These are phyloP conservation scores for Venturia nashicola DNA, from an alignment of 2,329 filamentous ascomycete species.

Conservation along the genomic window DNA sequence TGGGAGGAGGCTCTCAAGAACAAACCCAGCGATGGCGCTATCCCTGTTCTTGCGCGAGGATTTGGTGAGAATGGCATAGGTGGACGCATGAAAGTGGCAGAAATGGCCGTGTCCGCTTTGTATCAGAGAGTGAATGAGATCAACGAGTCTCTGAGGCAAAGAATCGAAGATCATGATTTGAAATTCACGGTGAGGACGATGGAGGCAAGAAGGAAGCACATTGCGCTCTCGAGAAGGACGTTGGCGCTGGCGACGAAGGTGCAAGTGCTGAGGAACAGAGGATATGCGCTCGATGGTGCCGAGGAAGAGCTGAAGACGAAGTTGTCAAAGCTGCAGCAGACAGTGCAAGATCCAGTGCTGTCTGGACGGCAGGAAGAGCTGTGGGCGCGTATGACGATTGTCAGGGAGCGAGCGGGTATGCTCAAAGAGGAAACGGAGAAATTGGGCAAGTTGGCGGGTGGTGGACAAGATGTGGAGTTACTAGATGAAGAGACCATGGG, in stretches of 20 bases:
- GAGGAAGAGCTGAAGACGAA: constrained; percentile 69
- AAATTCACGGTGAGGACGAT: constrained; percentile 61
- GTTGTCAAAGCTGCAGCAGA: constrained; percentile 54
- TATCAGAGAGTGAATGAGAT: constrained; percentile 66
- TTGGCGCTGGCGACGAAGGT: constrained; percentile 66
- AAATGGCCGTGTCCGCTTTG: constrained; percentile 55
- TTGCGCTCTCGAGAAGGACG: constrained; percentile 59
- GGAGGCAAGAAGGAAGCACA: constrained; percentile 60
- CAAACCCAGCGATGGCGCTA: constrained; percentile 63
- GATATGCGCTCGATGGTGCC: constrained; percentile 66
- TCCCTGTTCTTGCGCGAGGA: constrained; percentile 64
- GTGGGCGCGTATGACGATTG: constrained; percentile 67
- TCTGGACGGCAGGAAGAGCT: constrained; percentile 70
- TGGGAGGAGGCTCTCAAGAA: constrained; percentile 77
- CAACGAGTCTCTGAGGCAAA: constrained; percentile 58
- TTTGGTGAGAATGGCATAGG: constrained; percentile 53
- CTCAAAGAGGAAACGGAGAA: constrained; percentile 64
- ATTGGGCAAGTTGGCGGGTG: constrained; percentile 37
- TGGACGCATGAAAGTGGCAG: constrained; percentile 60
- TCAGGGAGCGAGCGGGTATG: constrained; percentile 60
- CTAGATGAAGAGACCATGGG: constrained; percentile 59
- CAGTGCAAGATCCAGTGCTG: constrained; percentile 61
- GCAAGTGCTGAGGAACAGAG: constrained; percentile 68
- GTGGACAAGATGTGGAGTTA: constrained; percentile 36
- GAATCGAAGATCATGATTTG: constrained; percentile 66